A percentile compares a stretch with the other conserved stretches of the same genome.
phyloP scores from a whole-genome alignment of 768 basidiomycete species.

The Mycena kentingensis region DNA sequence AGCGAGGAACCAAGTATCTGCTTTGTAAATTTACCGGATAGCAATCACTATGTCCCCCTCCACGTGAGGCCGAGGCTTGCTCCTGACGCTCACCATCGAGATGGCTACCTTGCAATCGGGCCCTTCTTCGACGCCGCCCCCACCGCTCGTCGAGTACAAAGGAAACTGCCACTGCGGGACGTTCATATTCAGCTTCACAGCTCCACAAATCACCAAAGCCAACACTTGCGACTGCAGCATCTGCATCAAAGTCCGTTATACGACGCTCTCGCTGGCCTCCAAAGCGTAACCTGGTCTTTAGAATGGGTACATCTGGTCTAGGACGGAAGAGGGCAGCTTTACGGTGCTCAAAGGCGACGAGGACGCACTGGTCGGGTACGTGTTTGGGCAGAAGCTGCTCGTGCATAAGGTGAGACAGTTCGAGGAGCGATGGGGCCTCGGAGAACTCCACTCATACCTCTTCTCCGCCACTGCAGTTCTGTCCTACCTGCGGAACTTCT shows the following conservation, averaged over 20 bases:
- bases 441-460: background rate
- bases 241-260: constrained; percentile 6
- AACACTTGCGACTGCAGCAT: constrained; percentile 9
- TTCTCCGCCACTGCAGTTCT: constrained; percentile 4
- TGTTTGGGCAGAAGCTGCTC: constrained; percentile 1
- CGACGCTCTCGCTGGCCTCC: background rate
- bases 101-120: too few relatives aligned
- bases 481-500: constrained; percentile 15
- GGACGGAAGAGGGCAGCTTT: background rate
- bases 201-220: constrained; percentile 8
- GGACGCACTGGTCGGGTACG: constrained; percentile 1
- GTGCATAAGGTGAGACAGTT: constrained; percentile 4
- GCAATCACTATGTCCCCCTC: too few relatives aligned
- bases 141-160: constrained; percentile 6
- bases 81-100: too few relatives aligned
- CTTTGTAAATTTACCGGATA: too few relatives aligned
- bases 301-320: constrained; percentile 11
- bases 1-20: too few relatives aligned
- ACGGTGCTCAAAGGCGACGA: constrained; percentile 2
- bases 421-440: background rate
- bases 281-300: constrained; percentile 1
- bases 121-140: constrained; percentile 6
- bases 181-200: constrained; percentile 9
- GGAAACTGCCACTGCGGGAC: constrained; percentile 9
- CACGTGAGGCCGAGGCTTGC: too few relatives aligned